phyloP scores from a whole-genome alignment of 202 grass and related monocot genomes.

The Panicum virgatum region DNA sequence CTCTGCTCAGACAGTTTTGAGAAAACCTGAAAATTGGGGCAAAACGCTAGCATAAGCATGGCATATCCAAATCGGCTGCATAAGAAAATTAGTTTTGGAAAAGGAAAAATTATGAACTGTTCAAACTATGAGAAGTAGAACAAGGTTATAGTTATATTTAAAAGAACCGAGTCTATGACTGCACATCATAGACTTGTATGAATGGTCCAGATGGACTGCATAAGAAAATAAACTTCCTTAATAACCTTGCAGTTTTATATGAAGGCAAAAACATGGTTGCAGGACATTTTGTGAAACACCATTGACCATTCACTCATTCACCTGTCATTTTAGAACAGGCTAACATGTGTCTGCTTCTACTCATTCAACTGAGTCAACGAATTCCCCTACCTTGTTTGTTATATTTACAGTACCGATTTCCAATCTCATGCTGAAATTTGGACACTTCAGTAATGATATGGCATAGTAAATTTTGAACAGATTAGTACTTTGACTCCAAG shows the following conservation, averaged over 20 bases:
- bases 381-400: neutral
- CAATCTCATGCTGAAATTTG: neutral
- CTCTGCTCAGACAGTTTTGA: slow-evolving; percentile 87
- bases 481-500: neutral
- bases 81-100: neutral
- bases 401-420: neutral
- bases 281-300: neutral
- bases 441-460: neutral
- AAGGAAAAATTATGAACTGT: neutral
- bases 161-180: neutral
- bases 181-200: neutral
- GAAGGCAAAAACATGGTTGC: neutral
- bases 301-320: neutral
- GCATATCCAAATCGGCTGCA: neutral
- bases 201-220: neutral
- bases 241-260: neutral
- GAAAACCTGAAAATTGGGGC: slow-evolving; percentile 72
- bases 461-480: neutral
- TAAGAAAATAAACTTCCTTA: neutral
- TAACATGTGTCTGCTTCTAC: neutral
- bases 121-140: neutral
- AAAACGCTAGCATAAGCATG: slow-evolving; percentile 23
- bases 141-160: neutral
- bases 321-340: neutral
- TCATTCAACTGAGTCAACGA: neutral